Evolutionary conservation across 1,284 basidiomycete genomes (phyloP).

Genomic region (Trichosporon sp.): DNA sequence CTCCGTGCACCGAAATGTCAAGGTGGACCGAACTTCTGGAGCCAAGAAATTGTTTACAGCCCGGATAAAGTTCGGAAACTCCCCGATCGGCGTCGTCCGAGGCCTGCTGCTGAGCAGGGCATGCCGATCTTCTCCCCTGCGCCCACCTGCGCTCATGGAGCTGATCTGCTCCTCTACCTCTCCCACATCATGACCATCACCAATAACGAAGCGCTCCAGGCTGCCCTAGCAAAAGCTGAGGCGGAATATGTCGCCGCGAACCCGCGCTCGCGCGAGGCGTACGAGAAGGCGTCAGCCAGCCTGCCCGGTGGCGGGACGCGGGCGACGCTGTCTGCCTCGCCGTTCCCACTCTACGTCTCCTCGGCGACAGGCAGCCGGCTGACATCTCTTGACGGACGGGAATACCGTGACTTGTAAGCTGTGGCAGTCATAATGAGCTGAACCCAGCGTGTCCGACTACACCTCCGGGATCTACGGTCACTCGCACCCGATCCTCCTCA

Average conservation of each 20-base stretch:
- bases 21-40: not conserved
- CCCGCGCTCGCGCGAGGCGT: slow-evolving; percentile 15
- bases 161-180: not conserved
- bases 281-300: not conserved
- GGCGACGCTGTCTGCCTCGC: slow-evolving; percentile 27
- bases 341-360: slow-evolving; percentile 27
- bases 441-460: slow-evolving; percentile 27
- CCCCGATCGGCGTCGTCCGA: not conserved
- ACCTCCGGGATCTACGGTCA: slow-evolving; percentile 33
- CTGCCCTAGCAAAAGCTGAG: not conserved
- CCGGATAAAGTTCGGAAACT: not conserved
- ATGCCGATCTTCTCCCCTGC: not conserved
- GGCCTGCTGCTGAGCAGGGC: not conserved
- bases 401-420: slow-evolving; percentile 29
- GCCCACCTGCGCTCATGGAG: not conserved
- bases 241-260: slow-evolving; percentile 9
- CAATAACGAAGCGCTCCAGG: not conserved
- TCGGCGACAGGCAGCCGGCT: slow-evolving; percentile 17
- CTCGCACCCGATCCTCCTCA: slow-evolving; percentile 21
- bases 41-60: slow-evolving; percentile 1
- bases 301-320: slow-evolving; percentile 30
- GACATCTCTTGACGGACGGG: slow-evolving; percentile 26
- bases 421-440: not conserved
- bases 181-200: not conserved
- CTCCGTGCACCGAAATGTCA: not conserved